phyloP scores from a whole-genome alignment of 2,329 filamentous ascomycete species.

The Colletotrichum sp. region DNA sequence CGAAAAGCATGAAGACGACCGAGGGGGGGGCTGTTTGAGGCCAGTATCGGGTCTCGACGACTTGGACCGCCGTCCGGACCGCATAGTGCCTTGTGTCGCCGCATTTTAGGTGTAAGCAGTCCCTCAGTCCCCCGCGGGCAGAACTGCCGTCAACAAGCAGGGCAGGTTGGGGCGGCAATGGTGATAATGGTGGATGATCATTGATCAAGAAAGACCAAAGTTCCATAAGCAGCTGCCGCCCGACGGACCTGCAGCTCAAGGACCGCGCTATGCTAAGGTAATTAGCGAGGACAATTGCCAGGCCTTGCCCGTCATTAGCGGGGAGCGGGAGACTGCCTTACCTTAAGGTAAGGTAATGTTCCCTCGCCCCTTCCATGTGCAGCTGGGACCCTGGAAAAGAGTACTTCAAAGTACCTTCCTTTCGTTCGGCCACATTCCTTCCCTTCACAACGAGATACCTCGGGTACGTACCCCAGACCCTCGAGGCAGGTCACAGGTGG shows the following conservation, averaged over 20 bases:
- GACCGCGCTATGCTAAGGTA: background rate
- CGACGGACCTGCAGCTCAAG: background rate
- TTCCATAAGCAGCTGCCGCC: background rate
- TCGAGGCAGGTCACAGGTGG: background rate
- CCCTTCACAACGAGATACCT: background rate
- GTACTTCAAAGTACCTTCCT: background rate
- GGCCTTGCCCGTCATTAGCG: background rate
- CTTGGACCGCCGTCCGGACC: background rate
- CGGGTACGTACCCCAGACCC: background rate
- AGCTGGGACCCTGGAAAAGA: conserved; percentile 5
- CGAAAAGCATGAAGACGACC: background rate
- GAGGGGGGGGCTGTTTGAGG: conserved; percentile 19
- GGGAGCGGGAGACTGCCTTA: background rate
- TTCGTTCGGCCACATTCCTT: background rate
- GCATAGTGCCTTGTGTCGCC: background rate
- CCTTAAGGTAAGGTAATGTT: background rate
- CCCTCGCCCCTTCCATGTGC: background rate
- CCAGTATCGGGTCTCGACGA: conserved; percentile 5
- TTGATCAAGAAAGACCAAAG: background rate
- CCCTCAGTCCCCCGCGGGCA: background rate
- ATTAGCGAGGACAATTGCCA: background rate
- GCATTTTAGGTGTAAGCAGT: background rate
- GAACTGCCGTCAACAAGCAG: background rate
- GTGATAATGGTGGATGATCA: background rate
- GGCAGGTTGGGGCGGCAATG: background rate